A percentile compares a stretch with the other conserved stretches of the same genome.
Evolutionary conservation across 2,329 filamentous ascomycete species (phyloP).

Genomic region (Simplicillium aogashimaense): DNA sequence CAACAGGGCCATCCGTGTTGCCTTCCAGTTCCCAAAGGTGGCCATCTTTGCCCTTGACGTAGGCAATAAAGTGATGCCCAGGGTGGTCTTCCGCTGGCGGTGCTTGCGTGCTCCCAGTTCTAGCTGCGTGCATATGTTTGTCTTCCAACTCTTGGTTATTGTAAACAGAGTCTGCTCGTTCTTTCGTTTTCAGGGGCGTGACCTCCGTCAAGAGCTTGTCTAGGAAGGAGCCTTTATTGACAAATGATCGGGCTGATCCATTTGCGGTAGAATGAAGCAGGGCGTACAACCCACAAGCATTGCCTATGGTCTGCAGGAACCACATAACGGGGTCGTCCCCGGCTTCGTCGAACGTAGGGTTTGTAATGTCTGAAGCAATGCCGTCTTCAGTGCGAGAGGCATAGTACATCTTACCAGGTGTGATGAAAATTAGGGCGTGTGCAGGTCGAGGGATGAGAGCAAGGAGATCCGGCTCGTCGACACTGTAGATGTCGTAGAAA

Average conservation of each 20-base stretch:
- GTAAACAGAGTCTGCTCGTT: slow-evolving; percentile 62
- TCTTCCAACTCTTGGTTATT: slow-evolving; percentile 59
- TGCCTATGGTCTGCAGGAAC: slow-evolving; percentile 78
- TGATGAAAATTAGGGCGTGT: slow-evolving; percentile 70
- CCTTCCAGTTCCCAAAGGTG: slow-evolving; percentile 76
- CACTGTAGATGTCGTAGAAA: slow-evolving; percentile 76
- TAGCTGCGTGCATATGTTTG: slow-evolving; percentile 62
- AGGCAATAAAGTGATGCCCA: slow-evolving; percentile 73
- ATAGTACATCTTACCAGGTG: slow-evolving; percentile 48
- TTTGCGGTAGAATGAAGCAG: slow-evolving; percentile 67
- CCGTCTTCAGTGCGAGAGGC: slow-evolving; percentile 20
- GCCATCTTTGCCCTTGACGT: slow-evolving; percentile 57
- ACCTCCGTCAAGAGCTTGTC: slow-evolving; percentile 51
- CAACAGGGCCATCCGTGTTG: slow-evolving; percentile 59
- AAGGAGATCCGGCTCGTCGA: slow-evolving; percentile 69
- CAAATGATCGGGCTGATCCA: slow-evolving; percentile 46
- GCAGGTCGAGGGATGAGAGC: slow-evolving; percentile 63
- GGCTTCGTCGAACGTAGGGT: slow-evolving; percentile 20
- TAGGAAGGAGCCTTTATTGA: slow-evolving; percentile 44
- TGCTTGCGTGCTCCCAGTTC: slow-evolving; percentile 55
- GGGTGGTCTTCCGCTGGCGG: slow-evolving; percentile 50
- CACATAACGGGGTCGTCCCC: slow-evolving; percentile 59
- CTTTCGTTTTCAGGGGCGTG: slow-evolving; percentile 45
- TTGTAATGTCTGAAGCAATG: slow-evolving; percentile 11
- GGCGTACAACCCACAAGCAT: slow-evolving; percentile 73